Conservation (phyloP, 768 basidiomycete genomes). For the Suillus americanus region DNA sequence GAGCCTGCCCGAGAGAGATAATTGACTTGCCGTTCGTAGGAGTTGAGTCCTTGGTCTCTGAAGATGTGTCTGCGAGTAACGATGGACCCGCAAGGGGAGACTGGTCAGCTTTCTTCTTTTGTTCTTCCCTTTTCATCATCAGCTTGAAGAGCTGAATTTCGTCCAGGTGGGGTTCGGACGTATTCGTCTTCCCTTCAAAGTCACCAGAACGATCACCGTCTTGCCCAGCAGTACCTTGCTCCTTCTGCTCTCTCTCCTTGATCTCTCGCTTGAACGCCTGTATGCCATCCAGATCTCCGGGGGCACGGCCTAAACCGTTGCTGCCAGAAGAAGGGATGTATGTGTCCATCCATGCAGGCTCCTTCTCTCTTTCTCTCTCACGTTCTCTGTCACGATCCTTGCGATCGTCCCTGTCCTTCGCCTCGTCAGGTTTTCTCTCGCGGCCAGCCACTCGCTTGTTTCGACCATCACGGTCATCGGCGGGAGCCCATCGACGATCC, state of each 20-base stretch:
- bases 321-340: constrained; percentile 64
- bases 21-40: constrained; percentile 15
- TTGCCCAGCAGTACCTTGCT: constrained; percentile 20
- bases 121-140: constrained; percentile 79
- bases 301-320: constrained; percentile 54
- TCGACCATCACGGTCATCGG: constrained; percentile 71
- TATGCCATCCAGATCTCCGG: constrained; percentile 78
- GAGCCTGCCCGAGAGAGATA: not conserved
- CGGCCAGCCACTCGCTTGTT: constrained; percentile 58
- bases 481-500: constrained; percentile 49
- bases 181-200: constrained; percentile 23
- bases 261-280: constrained; percentile 87
- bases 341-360: constrained; percentile 92
- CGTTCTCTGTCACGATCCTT: constrained; percentile 50
- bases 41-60: not conserved
- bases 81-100: constrained; percentile 10
- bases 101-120: constrained; percentile 39
- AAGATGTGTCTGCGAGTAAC: not conserved
- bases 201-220: constrained; percentile 14
- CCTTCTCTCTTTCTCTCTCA: constrained; percentile 70
- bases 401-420: constrained; percentile 47
- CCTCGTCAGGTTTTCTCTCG: constrained; percentile 50
- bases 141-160: constrained; percentile 84
- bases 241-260: constrained; percentile 71
- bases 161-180: constrained; percentile 51